Percentiles rank a stretch among this genome's conserved stretches.
Conservation (phyloP, 768 basidiomycete genomes). For the Chlorophyllum brunneum region DNA sequence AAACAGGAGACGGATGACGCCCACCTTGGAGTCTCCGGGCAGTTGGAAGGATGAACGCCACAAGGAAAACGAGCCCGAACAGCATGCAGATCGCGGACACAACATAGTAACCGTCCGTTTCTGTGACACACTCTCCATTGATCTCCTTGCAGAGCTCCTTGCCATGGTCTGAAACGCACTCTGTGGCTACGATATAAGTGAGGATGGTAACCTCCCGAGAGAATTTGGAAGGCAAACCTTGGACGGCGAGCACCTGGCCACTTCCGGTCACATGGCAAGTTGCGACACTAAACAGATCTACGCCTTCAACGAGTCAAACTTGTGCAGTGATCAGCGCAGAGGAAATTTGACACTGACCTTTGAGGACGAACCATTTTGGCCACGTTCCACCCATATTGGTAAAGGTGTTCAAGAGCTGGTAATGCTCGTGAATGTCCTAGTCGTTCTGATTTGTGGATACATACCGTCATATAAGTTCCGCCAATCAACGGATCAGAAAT, state of each 20-base stretch:
- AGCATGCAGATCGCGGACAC: constrained; percentile 75
- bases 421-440: constrained; percentile 1
- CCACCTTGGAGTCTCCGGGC: constrained; percentile 83
- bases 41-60: constrained; percentile 79
- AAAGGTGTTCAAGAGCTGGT: constrained; percentile 89
- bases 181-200: constrained; percentile 47
- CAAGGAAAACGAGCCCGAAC: constrained; percentile 69
- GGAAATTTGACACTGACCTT: constrained; percentile 42
- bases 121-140: constrained; percentile 77
- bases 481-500: constrained; percentile 96
- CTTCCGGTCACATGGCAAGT: constrained; percentile 72
- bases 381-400: constrained; percentile 97
- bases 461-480: constrained; percentile 98
- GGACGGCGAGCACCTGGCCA: constrained; percentile 44
- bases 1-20: constrained; percentile 20
- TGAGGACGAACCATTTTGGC: constrained; percentile 96
- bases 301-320: constrained; percentile 43
- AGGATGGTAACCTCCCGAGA: constrained; percentile 8
- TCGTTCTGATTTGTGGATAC: constrained; percentile 20
- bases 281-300: constrained; percentile 84
- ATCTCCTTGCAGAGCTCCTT: constrained; percentile 72
- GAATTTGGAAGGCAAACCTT: constrained; percentile 39
- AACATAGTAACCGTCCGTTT: constrained; percentile 90
- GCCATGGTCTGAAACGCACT: constrained; percentile 92
- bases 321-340: background rate